These are phyloP conservation scores for Castanea sativa DNA, from an alignment of 306 rosid genomes.

Conservation along the genomic window DNA sequence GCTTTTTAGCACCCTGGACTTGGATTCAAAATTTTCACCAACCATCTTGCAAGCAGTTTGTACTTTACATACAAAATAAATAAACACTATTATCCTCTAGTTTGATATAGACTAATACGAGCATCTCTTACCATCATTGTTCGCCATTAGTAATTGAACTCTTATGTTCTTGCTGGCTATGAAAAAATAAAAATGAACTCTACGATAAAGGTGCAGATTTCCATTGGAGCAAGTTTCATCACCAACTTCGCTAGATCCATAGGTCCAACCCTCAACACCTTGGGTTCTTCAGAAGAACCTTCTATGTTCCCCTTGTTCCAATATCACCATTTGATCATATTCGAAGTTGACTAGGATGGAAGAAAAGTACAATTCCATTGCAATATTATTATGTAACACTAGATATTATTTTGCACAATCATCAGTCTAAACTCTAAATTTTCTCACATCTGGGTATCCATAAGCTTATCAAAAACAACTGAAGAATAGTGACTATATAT, in stretches of 20 bases:
- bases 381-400: background rate
- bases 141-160: slow-evolving; percentile 15
- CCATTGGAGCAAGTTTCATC: too few relatives aligned
- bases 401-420: background rate
- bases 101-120: background rate
- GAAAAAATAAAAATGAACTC: too few relatives aligned
- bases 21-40: background rate
- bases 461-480: background rate
- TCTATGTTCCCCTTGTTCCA: too few relatives aligned
- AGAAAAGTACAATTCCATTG: background rate
- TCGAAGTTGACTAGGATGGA: too few relatives aligned
- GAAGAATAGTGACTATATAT: background rate
- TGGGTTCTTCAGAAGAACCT: too few relatives aligned
- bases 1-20: background rate
- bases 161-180: background rate
- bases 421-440: background rate
- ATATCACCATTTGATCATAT: too few relatives aligned
- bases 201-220: too few relatives aligned
- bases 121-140: background rate
- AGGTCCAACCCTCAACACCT: too few relatives aligned
- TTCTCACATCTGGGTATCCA: background rate
- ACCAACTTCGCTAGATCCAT: too few relatives aligned
- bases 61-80: background rate
- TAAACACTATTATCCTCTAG: background rate
- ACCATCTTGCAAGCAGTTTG: background rate